phyloP scores from a whole-genome alignment of 2,329 filamentous ascomycete species.

The Fusarium citri region DNA sequence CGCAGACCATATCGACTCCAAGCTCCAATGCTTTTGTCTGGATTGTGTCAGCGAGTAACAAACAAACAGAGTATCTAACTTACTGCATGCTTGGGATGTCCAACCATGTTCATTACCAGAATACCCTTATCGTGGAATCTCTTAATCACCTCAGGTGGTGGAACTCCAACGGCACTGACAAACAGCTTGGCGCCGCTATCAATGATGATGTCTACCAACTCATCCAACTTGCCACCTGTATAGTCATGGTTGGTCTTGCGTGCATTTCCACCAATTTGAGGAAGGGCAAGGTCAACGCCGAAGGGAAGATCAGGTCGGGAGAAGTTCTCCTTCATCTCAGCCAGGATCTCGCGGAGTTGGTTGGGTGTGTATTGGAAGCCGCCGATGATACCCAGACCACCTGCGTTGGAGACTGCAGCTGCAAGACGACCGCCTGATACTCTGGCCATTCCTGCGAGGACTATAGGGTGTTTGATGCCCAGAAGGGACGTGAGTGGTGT shows the following conservation, averaged over 20 bases:
- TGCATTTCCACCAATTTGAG: constrained; percentile 85
- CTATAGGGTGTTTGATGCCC: constrained; percentile 86
- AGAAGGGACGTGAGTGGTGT: constrained; percentile 84
- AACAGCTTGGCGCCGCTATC: constrained; percentile 86
- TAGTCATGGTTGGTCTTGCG: constrained; percentile 97
- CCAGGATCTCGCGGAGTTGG: constrained; percentile 83
- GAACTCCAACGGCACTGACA: constrained; percentile 88
- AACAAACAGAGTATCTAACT: background rate
- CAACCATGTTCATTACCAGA: constrained; percentile 97
- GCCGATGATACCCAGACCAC: constrained; percentile 82
- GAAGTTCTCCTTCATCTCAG: constrained; percentile 84
- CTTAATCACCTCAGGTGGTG: constrained; percentile 78
- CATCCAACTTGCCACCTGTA: constrained; percentile 87
- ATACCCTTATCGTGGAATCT: constrained; percentile 83
- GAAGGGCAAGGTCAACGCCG: constrained; percentile 90
- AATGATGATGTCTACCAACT: constrained; percentile 88
- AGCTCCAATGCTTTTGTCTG: constrained; percentile 79
- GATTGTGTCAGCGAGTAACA: constrained; percentile 13
- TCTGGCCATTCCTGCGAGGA: constrained; percentile 94
- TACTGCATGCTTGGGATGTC: constrained; percentile 87
- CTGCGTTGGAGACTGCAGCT: constrained; percentile 88
- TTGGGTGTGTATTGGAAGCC: constrained; percentile 77
- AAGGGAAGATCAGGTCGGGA: constrained; percentile 78
- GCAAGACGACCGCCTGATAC: constrained; percentile 82
- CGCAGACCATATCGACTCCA: constrained; percentile 90